Percentiles rank a stretch among this genome's conserved stretches.
phyloP scores from a whole-genome alignment of 2,329 filamentous ascomycete species.

The Fusarium cyanostomum region DNA sequence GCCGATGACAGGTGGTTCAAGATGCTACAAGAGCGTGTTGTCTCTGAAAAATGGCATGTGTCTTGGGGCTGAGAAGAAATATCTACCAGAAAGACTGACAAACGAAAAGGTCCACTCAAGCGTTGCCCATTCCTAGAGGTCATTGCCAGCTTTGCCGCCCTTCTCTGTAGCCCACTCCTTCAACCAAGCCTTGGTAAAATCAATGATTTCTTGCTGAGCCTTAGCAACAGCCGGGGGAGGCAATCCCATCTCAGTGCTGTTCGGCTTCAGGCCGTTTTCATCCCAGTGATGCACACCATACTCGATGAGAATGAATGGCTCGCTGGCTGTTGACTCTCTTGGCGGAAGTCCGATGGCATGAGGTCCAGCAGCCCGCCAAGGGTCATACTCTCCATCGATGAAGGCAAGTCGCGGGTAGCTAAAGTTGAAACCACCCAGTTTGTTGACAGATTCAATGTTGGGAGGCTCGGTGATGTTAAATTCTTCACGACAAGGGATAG shows the following conservation, averaged over 20 bases:
- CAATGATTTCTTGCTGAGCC: conserved; percentile 65
- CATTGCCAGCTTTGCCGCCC: neutral
- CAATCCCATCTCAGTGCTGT: conserved; percentile 68
- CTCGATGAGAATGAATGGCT: conserved; percentile 78
- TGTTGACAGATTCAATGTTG: conserved; percentile 74
- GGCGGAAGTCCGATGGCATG: conserved; percentile 70
- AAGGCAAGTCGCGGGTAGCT: conserved; percentile 78
- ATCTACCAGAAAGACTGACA: too few relatives aligned
- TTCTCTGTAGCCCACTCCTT: conserved; percentile 60
- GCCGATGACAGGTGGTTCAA: too few relatives aligned
- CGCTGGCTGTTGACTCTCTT: conserved; percentile 66
- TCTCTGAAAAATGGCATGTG: too few relatives aligned
- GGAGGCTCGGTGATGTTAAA: conserved; percentile 76
- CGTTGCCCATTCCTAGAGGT: conserved; percentile 8
- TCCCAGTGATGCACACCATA: conserved; percentile 87
- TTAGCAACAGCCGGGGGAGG: conserved; percentile 68
- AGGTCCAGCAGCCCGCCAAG: conserved; percentile 79
- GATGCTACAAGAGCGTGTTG: too few relatives aligned
- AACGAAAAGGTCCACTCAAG: neutral
- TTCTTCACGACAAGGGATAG: conserved; percentile 68
- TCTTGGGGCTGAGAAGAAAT: too few relatives aligned
- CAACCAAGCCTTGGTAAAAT: conserved; percentile 75
- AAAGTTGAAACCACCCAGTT: conserved; percentile 78
- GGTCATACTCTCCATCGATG: conserved; percentile 80
- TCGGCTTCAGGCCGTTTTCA: conserved; percentile 68